Percentiles rank a stretch among this genome's conserved stretches.
These are phyloP conservation scores for Pseudogymnoascus pannorum DNA, from an alignment of 2,329 filamentous ascomycete genomes.

Conservation along the genomic window DNA sequence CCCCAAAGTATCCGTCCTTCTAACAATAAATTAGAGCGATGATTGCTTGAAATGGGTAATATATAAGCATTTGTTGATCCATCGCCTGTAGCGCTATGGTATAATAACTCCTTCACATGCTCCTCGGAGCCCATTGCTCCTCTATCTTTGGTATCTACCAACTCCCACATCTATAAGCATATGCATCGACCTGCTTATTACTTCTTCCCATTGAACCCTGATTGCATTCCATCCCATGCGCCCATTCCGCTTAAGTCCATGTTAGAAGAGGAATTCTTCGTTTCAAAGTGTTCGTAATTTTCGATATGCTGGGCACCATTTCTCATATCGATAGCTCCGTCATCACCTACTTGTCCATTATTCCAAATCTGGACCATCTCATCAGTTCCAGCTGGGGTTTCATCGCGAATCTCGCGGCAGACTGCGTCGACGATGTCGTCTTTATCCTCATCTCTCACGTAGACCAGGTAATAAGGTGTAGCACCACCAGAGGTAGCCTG, in stretches of 20 bases:
- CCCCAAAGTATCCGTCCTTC: not conserved
- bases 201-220: not conserved
- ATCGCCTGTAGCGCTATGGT: conserved; percentile 1
- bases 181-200: not conserved
- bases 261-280: conserved; percentile 1
- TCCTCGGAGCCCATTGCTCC: not conserved
- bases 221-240: conserved; percentile 1
- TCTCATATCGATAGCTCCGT: not conserved
- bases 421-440: conserved; percentile 51
- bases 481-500: conserved; percentile 55
- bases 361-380: conserved; percentile 1
- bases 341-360: conserved; percentile 1
- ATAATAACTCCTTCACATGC: conserved; percentile 1
- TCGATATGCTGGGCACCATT: conserved; percentile 9
- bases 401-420: conserved; percentile 33
- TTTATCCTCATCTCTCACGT: conserved; percentile 63
- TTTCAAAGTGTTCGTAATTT: conserved; percentile 1
- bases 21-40: not conserved
- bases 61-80: not conserved
- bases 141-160: not conserved
- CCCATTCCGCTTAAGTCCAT: conserved; percentile 7
- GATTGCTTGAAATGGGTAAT: not conserved
- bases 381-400: not conserved
- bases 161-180: conserved; percentile 1
- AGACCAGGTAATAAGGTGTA: conserved; percentile 78